Evolutionary conservation across 805 yeast genomes (phyloP).

Genomic region (Cyberlindnera maritima): DNA sequence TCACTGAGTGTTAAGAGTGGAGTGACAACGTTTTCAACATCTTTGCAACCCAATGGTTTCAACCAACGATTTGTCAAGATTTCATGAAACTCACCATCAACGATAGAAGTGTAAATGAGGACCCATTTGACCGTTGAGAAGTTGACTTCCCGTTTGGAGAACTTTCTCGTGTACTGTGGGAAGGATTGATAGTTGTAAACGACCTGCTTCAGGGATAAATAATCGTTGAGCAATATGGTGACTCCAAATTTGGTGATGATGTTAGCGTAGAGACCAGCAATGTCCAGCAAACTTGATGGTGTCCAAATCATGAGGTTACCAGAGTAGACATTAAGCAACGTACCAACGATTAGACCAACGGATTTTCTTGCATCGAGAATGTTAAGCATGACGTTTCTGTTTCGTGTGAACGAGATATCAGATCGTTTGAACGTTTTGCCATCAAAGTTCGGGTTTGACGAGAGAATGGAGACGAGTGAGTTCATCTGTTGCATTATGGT

Average conservation of each 20-base stretch:
- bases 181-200: slow-evolving; percentile 89
- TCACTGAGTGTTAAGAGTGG: slow-evolving; percentile 89
- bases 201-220: slow-evolving; percentile 83
- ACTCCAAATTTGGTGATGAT: slow-evolving; percentile 69
- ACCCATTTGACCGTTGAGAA: slow-evolving; percentile 85
- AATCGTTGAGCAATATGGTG: slow-evolving; percentile 77
- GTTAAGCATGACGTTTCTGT: slow-evolving; percentile 56
- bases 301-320: slow-evolving; percentile 84
- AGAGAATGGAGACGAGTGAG: slow-evolving; percentile 64
- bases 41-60: slow-evolving; percentile 81
- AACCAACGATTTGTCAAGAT: slow-evolving; percentile 88
- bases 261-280: slow-evolving; percentile 85
- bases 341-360: slow-evolving; percentile 81
- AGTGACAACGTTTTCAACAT: slow-evolving; percentile 72
- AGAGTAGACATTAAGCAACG: slow-evolving; percentile 74
- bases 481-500: slow-evolving; percentile 88
- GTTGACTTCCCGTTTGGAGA: slow-evolving; percentile 68
- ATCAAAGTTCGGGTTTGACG: slow-evolving; percentile 53
- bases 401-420: slow-evolving; percentile 43
- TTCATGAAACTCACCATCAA: slow-evolving; percentile 91
- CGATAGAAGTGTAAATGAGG: slow-evolving; percentile 79
- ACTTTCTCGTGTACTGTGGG: slow-evolving; percentile 82
- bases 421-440: slow-evolving; percentile 49
- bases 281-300: slow-evolving; percentile 67
- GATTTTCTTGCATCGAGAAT: slow-evolving; percentile 73